A percentile compares a stretch with the other conserved stretches of the same genome.
These are phyloP conservation scores for Penicillium daleae DNA, from an alignment of 495 filamentous ascomycete species.

Conservation along the genomic window DNA sequence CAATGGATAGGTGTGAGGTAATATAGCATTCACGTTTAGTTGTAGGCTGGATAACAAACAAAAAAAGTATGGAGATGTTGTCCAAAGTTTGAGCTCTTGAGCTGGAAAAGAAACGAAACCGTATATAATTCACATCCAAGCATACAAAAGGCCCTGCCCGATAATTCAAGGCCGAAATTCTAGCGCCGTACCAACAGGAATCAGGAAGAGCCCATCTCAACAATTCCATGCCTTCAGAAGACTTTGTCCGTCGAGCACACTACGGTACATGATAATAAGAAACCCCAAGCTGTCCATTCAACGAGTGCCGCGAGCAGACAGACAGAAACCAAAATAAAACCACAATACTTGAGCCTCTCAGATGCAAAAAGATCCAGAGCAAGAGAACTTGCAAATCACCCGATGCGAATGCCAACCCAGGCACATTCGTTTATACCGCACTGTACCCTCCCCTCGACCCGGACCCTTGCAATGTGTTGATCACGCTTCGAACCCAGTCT, in stretches of 20 bases:
- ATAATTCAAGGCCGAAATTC: neutral
- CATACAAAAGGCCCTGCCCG: neutral
- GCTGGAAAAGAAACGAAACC: neutral
- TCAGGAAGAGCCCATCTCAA: neutral
- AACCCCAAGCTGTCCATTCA: neutral
- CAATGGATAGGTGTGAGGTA: too few relatives aligned
- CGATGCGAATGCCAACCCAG: neutral
- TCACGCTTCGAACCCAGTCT: slow-evolving; percentile 77
- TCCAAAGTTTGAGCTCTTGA: neutral
- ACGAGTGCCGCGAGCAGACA: neutral
- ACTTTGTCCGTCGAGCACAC: neutral
- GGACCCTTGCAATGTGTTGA: slow-evolving; percentile 82
- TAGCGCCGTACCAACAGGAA: neutral
- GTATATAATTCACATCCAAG: neutral
- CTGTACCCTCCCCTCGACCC: slow-evolving; percentile 88
- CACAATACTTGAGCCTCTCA: neutral
- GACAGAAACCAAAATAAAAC: neutral
- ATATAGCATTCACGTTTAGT: too few relatives aligned
- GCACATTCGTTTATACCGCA: slow-evolving; percentile 64
- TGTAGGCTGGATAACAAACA: neutral
- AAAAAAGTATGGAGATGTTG: neutral
- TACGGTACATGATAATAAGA: neutral
- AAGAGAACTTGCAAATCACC: neutral
- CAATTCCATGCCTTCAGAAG: neutral
- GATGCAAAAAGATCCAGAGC: neutral